A percentile compares a stretch with the other conserved stretches of the same genome.
Evolutionary conservation across 352 stramenopile species (phyloP).

Genomic region (Phytophthora lateralis): DNA sequence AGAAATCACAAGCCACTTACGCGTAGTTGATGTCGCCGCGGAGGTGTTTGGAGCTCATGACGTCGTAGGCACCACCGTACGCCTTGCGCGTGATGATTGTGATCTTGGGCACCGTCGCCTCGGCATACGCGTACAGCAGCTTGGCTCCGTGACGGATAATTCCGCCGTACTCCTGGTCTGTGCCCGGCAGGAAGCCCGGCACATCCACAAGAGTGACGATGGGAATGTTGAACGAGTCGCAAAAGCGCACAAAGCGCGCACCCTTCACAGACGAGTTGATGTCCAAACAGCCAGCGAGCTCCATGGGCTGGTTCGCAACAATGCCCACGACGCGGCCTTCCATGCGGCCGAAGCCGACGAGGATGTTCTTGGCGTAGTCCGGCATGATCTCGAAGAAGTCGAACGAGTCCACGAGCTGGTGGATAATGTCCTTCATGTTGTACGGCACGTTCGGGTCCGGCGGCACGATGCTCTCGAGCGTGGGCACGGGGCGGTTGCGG

Average conservation of each 20-base stretch:
- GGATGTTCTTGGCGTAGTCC: slow-evolving; percentile 98
- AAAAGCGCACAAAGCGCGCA: slow-evolving; percentile 98
- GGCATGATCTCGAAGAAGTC: slow-evolving; percentile 98
- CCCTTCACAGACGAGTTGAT: slow-evolving; percentile 97
- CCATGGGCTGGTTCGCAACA: slow-evolving; percentile 98
- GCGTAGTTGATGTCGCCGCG: slow-evolving; percentile 97
- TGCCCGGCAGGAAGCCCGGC: slow-evolving; percentile 97
- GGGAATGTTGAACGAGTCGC: slow-evolving; percentile 98
- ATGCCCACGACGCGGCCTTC: slow-evolving; percentile 96
- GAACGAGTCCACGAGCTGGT: slow-evolving; percentile 94
- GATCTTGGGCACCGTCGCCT: slow-evolving; percentile 98
- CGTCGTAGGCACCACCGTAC: slow-evolving; percentile 98
- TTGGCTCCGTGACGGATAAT: slow-evolving; percentile 99
- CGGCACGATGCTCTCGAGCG: slow-evolving; percentile 94
- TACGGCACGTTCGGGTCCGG: slow-evolving; percentile 98
- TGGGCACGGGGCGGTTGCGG: slow-evolving; percentile 81
- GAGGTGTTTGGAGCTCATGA: slow-evolving; percentile 99
- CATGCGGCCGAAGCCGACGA: slow-evolving; percentile 97
- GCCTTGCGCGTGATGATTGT: slow-evolving; percentile 99
- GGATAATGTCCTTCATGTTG: slow-evolving; percentile 98
- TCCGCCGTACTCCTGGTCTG: slow-evolving; percentile 88
- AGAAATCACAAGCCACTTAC: slow-evolving; percentile 37
- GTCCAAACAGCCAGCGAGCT: slow-evolving; percentile 97
- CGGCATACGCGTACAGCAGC: slow-evolving; percentile 97
- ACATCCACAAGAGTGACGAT: slow-evolving; percentile 99